Conservation (phyloP, 2,329 filamentous ascomycete species). For the Plenodomus lindquistii region DNA sequence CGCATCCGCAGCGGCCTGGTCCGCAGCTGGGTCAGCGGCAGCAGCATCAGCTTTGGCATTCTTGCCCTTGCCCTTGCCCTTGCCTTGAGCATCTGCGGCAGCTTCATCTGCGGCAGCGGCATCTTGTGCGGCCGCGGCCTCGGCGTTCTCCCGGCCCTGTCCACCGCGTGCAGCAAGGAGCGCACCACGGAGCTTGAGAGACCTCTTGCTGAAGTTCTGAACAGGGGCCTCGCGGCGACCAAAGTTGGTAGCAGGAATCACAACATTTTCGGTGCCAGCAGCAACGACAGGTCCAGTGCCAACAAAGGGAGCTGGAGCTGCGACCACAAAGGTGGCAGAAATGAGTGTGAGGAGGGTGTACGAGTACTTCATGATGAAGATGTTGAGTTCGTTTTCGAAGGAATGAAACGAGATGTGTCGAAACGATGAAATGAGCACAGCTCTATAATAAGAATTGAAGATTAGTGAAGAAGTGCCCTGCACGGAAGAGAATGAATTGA, state of each 20-base stretch:
- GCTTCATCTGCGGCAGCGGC: slow-evolving; percentile 9
- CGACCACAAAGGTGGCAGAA: slow-evolving; percentile 38
- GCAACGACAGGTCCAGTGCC: slow-evolving; percentile 33
- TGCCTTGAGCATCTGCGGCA: slow-evolving; percentile 8
- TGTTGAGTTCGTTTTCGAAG: slow-evolving; percentile 9
- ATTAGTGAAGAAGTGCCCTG: slow-evolving; percentile 36
- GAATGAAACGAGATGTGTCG: slow-evolving; percentile 28
- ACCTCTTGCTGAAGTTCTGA: slow-evolving; percentile 30
- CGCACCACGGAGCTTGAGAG: slow-evolving; percentile 32
- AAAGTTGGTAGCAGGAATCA: slow-evolving; percentile 24
- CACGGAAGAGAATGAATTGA: slow-evolving; percentile 30
- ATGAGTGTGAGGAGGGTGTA: slow-evolving; percentile 40
- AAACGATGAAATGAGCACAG: slow-evolving; percentile 41
- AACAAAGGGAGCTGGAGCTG: slow-evolving; percentile 36
- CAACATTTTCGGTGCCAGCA: slow-evolving; percentile 26
- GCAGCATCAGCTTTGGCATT: slow-evolving; percentile 5
- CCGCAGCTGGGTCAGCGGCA: slow-evolving; percentile 4
- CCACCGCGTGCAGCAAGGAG: slow-evolving; percentile 23
- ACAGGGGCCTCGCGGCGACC: slow-evolving; percentile 23
- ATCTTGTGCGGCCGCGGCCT: slow-evolving; percentile 7
- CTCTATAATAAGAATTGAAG: slow-evolving; percentile 37
- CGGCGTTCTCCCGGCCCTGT: slow-evolving; percentile 9
- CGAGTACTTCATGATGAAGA: slow-evolving; percentile 41
- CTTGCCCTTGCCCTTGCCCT: slow-evolving; percentile 11
- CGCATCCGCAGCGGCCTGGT: slow-evolving; percentile 5